Evolutionary conservation across 1,139 yeast species (phyloP).

Genomic region (Pneumocystis canis): DNA sequence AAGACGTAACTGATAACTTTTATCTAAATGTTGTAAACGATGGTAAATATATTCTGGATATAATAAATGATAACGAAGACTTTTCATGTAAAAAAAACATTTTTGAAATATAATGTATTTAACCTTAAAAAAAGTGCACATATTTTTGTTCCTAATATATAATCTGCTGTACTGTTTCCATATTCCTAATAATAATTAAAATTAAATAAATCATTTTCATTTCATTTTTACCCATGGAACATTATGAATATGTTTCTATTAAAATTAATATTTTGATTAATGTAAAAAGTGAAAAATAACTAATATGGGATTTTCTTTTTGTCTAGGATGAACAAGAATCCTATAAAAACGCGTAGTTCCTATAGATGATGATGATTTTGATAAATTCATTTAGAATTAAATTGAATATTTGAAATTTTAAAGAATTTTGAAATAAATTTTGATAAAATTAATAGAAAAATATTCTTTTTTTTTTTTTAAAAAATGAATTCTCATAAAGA

Average conservation of each 20-base stretch:
- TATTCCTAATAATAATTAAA: conserved; percentile 29
- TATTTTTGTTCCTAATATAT: conserved; percentile 52
- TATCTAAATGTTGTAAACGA: conserved; percentile 45
- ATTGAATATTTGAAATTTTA: too few species aligned
- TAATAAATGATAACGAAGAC: conserved; percentile 63
- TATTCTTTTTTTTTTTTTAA: not conserved
- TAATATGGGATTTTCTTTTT: conserved; percentile 44
- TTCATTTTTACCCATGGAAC: conserved; percentile 23
- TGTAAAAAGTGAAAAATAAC: not conserved
- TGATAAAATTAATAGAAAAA: too few species aligned
- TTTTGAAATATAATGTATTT: not conserved
- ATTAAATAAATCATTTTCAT: not conserved
- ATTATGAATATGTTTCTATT: conserved; percentile 28
- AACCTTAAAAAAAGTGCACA: conserved; percentile 50
- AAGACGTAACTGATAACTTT: conserved; percentile 38
- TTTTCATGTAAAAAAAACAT: conserved; percentile 1
- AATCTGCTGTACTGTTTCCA: conserved; percentile 35
- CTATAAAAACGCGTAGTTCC: conserved; percentile 17
- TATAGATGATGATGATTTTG: too few species aligned
- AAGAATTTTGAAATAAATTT: too few species aligned
- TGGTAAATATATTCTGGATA: conserved; percentile 77
- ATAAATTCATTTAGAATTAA: too few species aligned
- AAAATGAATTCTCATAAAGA: not conserved
- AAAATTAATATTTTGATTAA: not conserved
- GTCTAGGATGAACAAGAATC: conserved; percentile 38